phyloP scores from a whole-genome alignment of 2,329 filamentous ascomycete species.

The Claviceps sp. region DNA sequence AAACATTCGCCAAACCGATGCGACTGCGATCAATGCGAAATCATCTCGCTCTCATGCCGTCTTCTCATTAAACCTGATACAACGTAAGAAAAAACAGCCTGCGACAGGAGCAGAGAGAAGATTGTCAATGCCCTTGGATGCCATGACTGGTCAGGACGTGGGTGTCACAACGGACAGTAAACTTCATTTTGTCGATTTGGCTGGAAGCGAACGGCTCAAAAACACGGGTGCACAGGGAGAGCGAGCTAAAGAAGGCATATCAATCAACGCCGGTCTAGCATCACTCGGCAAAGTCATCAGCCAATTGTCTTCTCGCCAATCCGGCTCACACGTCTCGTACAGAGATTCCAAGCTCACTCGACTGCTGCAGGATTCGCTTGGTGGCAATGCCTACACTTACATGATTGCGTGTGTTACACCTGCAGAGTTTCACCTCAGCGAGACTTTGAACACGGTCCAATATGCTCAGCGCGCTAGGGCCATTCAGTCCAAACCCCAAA shows the following conservation, averaged over 20 bases:
- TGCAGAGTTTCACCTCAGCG: conserved; percentile 91
- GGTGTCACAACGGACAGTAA: conserved; percentile 90
- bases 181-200: conserved; percentile 94
- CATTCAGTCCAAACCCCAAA: conserved; percentile 94
- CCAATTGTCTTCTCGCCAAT: conserved; percentile 79
- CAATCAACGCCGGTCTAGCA: conserved; percentile 91
- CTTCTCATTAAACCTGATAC: conserved; percentile 86
- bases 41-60: conserved; percentile 96
- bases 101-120: conserved; percentile 61
- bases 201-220: conserved; percentile 90
- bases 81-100: conserved; percentile 54
- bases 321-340: conserved; percentile 88
- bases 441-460: conserved; percentile 93
- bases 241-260: conserved; percentile 88
- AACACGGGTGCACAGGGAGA: conserved; percentile 95
- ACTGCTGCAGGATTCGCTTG: conserved; percentile 87
- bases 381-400: conserved; percentile 94
- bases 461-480: conserved; percentile 92
- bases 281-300: conserved; percentile 97
- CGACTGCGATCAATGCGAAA: conserved; percentile 93
- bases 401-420: conserved; percentile 99
- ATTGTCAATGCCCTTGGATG: conserved; percentile 73
- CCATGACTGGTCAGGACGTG: conserved; percentile 52
- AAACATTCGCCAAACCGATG: conserved; percentile 87
- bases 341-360: conserved; percentile 95